A percentile compares a stretch with the other conserved stretches of the same genome.
Conservation (phyloP, 805 yeast species). For the Metschnikowia sp. region DNA sequence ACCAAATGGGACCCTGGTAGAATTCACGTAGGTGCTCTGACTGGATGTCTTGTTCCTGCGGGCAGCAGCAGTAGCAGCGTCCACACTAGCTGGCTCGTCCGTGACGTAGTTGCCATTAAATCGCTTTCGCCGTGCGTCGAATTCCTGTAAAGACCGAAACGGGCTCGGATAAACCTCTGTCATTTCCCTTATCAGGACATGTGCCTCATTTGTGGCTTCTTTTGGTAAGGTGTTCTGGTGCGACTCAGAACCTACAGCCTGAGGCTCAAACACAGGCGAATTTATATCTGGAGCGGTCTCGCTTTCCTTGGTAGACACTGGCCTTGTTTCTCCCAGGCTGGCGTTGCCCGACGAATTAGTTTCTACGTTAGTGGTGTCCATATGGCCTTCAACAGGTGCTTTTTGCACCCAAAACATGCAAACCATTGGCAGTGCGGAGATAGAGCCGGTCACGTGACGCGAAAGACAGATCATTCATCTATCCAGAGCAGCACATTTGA, state of each 20-base stretch:
- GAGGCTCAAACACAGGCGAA: too few species aligned
- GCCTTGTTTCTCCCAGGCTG: too few species aligned
- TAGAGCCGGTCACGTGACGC: background rate
- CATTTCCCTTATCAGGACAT: background rate
- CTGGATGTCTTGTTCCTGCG: background rate
- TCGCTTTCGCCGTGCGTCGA: background rate
- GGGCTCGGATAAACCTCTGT: background rate
- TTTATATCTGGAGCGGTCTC: too few species aligned
- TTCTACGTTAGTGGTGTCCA: constrained; percentile 4
- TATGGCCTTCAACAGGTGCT: background rate
- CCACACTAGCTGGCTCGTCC: background rate
- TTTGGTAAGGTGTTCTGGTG: background rate
- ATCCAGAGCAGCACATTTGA: too few species aligned
- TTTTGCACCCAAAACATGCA: constrained; percentile 7
- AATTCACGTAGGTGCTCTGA: background rate
- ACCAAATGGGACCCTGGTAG: background rate
- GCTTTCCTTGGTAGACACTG: too few species aligned
- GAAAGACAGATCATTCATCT: too few species aligned
- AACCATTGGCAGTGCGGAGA: background rate
- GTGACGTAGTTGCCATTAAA: background rate
- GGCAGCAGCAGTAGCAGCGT: background rate
- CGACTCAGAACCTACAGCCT: too few species aligned
- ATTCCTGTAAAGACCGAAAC: background rate
- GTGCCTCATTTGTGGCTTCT: background rate
- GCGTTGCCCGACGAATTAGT: too few species aligned